These are phyloP conservation scores for Urochloa ruziziensis DNA, from an alignment of 176 grass and related monocot species.

Conservation along the genomic window DNA sequence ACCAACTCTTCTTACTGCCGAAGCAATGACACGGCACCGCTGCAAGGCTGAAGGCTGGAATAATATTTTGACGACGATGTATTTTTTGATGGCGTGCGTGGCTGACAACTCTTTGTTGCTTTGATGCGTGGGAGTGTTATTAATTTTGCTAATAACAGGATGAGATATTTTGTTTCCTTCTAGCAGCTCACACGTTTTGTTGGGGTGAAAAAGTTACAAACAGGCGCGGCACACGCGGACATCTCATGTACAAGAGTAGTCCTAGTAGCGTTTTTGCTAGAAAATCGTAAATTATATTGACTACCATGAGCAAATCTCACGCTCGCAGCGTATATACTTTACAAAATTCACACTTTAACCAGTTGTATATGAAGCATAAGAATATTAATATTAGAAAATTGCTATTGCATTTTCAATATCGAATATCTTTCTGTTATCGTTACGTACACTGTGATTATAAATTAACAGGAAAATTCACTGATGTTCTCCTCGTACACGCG, in stretches of 20 bases:
- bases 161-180: not conserved
- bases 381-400: no score
- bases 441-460: no score
- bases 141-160: no score
- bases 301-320: not conserved
- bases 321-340: no score
- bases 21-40: not conserved
- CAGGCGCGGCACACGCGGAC: not conserved
- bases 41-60: not conserved
- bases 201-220: not conserved
- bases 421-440: no score
- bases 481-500: not conserved
- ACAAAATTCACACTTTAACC: no score
- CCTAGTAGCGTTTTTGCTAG: not conserved
- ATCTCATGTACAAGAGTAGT: not conserved
- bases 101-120: not conserved
- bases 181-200: not conserved
- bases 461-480: not conserved
- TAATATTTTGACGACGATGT: not conserved
- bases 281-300: not conserved
- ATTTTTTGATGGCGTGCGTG: not conserved
- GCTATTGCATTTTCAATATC: no score
- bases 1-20: constrained; percentile 20
- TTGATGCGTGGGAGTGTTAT: not conserved
- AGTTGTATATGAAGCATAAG: no score